Percentiles rank a stretch among this genome's conserved stretches.
Conservation (phyloP, 2,329 filamentous ascomycete genomes). For the Ophiostoma angusticollis region DNA sequence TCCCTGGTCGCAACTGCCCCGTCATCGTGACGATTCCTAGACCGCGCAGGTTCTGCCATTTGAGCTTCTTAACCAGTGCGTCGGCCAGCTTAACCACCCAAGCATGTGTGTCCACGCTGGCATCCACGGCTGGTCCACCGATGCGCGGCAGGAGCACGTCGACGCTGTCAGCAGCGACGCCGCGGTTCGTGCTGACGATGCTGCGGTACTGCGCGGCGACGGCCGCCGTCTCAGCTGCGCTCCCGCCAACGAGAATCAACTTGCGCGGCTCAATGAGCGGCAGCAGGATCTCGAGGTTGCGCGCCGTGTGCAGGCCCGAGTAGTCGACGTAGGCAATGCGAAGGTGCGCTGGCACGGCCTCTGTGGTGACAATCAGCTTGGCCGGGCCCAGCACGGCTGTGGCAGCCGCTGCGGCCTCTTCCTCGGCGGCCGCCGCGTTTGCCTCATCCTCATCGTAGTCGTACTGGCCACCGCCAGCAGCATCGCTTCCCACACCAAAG, state of each 20-base stretch:
- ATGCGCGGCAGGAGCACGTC: conserved; percentile 72
- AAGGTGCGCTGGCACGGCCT: conserved; percentile 55
- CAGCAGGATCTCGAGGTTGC: conserved; percentile 87
- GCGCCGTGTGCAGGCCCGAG: conserved; percentile 81
- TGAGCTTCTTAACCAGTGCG: conserved; percentile 68
- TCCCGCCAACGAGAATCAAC: conserved; percentile 80
- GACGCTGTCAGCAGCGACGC: conserved; percentile 34
- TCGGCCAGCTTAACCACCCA: conserved; percentile 91
- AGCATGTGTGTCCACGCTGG: conserved; percentile 93
- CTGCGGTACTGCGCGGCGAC: conserved; percentile 72
- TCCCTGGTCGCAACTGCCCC: conserved; percentile 42
- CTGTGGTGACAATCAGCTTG: conserved; percentile 55
- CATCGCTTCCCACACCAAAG: neutral
- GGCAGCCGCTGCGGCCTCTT: conserved; percentile 42
- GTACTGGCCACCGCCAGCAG: conserved; percentile 11
- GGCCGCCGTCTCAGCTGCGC: conserved; percentile 60
- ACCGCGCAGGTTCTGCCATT: conserved; percentile 88
- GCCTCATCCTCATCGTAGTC: conserved; percentile 46
- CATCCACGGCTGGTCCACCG: conserved; percentile 59
- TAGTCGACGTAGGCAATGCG: conserved; percentile 85
- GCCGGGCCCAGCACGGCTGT: conserved; percentile 50
- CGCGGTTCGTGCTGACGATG: conserved; percentile 37
- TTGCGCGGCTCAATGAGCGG: conserved; percentile 90
- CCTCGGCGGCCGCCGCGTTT: conserved; percentile 35
- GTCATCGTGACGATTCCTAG: conserved; percentile 89